These are phyloP conservation scores for Nakazawaea pomicola DNA, from an alignment of 805 yeast species.

Conservation along the genomic window DNA sequence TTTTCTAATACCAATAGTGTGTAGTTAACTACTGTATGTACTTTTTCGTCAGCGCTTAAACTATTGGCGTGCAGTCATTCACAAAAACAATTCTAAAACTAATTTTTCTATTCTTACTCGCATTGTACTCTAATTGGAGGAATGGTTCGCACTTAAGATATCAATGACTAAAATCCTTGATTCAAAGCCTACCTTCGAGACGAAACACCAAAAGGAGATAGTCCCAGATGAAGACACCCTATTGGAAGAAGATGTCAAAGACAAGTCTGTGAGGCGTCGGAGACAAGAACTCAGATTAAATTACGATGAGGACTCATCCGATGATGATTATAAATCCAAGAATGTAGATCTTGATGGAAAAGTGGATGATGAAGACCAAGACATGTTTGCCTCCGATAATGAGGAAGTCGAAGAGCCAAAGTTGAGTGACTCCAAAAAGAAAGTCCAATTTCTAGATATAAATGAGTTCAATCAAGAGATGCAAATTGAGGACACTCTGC, in stretches of 20 bases:
- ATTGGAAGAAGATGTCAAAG: conserved; percentile 18
- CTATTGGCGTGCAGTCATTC: no score
- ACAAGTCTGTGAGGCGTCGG: conserved; percentile 9
- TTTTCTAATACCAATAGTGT: no score
- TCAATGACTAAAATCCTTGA: no score
- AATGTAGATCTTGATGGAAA: conserved; percentile 17
- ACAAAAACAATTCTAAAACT: no score
- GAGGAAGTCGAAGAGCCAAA: conserved; percentile 11
- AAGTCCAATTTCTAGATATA: conserved; percentile 29
- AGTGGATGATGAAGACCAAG: conserved; percentile 29
- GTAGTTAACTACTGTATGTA: no score
- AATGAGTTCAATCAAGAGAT: conserved; percentile 29
- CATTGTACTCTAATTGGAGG: no score
- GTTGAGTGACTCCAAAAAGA: conserved; percentile 9
- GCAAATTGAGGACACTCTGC: conserved; percentile 10
- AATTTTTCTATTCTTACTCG: no score
- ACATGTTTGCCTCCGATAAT: conserved; percentile 36
- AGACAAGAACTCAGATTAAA: conserved; percentile 13
- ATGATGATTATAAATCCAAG: conserved; percentile 15
- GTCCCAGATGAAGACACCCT: conserved; percentile 15
- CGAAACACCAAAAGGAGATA: no score
- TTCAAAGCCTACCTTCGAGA: no score
- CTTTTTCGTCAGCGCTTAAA: no score
- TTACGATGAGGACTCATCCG: conserved; percentile 20
- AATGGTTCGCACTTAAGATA: no score